Percentiles rank a stretch among this genome's conserved stretches.
Conservation (phyloP, 2,329 filamentous ascomycete species). For the Talaromyces atroroseus region DNA sequence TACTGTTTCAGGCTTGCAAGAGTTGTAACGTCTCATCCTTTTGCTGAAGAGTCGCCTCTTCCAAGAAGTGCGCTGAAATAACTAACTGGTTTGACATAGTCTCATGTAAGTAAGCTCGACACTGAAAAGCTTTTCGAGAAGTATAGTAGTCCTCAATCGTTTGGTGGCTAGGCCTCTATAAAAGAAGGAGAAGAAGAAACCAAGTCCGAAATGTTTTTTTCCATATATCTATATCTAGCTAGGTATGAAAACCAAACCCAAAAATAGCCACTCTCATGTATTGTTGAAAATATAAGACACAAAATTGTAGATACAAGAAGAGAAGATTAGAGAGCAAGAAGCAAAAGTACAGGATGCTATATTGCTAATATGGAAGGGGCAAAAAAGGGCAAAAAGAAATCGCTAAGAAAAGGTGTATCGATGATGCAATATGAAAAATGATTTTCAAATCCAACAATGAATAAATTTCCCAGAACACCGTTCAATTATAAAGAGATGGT, state of each 20-base stretch:
- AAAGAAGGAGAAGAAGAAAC: no score
- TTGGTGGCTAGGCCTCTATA: no score
- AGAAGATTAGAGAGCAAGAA: background rate
- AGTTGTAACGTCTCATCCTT: background rate
- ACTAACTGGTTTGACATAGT: background rate
- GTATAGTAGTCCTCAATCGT: no score
- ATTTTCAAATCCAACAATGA: background rate
- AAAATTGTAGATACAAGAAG: background rate
- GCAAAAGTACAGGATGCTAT: background rate
- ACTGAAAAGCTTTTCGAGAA: no score
- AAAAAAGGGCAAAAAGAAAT: background rate
- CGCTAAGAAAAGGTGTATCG: background rate
- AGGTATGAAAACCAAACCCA: background rate
- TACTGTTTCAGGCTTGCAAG: background rate
- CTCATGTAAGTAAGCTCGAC: background rate
- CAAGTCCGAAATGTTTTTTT: no score
- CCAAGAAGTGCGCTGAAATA: background rate
- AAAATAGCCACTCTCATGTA: background rate
- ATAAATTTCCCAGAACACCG: constrained; percentile 1
- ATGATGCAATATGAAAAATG: background rate
- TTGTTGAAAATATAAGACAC: background rate
- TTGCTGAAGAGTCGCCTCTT: background rate
- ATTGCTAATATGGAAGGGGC: background rate
- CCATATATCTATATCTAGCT: background rate
- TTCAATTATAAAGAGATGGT: background rate